phyloP scores from a whole-genome alignment of 768 basidiomycete species.

The Fibroporia radiculosa region DNA sequence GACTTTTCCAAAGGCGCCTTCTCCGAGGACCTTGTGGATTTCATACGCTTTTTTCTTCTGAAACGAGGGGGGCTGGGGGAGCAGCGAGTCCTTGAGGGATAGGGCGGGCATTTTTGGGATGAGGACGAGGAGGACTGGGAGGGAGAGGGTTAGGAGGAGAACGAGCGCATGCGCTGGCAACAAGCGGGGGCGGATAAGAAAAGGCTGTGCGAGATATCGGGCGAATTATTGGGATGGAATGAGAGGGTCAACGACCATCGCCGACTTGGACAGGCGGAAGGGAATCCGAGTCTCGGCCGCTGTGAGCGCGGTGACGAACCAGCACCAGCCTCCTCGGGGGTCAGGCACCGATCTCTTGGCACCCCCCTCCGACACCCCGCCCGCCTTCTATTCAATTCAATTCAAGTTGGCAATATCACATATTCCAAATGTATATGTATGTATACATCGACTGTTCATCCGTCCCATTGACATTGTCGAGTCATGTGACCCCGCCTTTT shows the following conservation, averaged over 20 bases:
- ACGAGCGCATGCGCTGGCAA: not conserved
- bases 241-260: not conserved
- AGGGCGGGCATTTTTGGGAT: slow-evolving; percentile 7
- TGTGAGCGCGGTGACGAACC: no score
- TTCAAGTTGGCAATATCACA: not conserved
- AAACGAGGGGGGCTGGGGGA: slow-evolving; percentile 82
- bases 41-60: slow-evolving; percentile 80
- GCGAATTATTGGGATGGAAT: not conserved
- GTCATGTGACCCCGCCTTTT: not conserved
- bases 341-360: no score
- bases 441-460: not conserved
- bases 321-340: no score
- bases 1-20: slow-evolving; percentile 89
- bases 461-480: not conserved
- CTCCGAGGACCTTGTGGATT: slow-evolving; percentile 64
- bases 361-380: no score
- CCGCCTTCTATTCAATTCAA: no score
- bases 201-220: not conserved
- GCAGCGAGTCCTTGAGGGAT: slow-evolving; percentile 27
- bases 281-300: not conserved
- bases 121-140: not conserved
- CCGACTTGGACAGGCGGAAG: not conserved
- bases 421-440: not conserved
- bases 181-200: not conserved
- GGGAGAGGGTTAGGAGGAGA: not conserved